Evolutionary conservation across 129 eudicot species (phyloP), one percentile per base, ranked within the genome.

Genomic region (Artemisia annua): DNA sequence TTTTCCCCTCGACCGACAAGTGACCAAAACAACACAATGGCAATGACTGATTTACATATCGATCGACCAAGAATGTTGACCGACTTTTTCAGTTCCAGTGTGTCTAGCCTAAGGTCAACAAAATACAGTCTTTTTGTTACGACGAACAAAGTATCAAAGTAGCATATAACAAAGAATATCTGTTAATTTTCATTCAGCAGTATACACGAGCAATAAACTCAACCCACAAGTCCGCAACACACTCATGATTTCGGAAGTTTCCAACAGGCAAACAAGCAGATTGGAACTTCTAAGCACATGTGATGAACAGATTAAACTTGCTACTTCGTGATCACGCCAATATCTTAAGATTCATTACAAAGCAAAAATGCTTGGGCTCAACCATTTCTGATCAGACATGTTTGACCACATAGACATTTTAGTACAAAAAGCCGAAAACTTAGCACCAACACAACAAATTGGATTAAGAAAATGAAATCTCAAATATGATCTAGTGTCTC

Each of bases 401-500:
- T 46, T 22, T 66, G 32, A 65, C 22, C 67, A 48, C 62, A n/a
- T n/a, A 56, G 28, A 43, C 73, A 59, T 60, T 53, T 39, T 66
- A 76, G 48, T 20, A 20, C 75, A 58, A 50, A 43, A 60, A 59
- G 48, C 74, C 24, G 8, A 16, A 48, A 49, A 61, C 46, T 55
- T 22, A 10, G 26, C 49, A 59, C 35, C 70, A 30, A 62, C 53
- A 55, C 22, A 67, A 67, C 62, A 67, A n/a, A 61, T 5, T 57
- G 48, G 56, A 77, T 65, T 30, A 22, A 62, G 59, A 52, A 77
- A 71, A 53, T 19, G 44, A 54, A 71, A 78, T 66, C 77, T 51
- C 28, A 39, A 51, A 50, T 69, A 12, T 67, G 16, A 43, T 48
- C 49, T 18, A 57, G 50, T 5, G 48, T 44, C 48, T 43, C 11